These are phyloP conservation scores for Starmerella apicola DNA, from an alignment of 805 yeast species.

Conservation along the genomic window DNA sequence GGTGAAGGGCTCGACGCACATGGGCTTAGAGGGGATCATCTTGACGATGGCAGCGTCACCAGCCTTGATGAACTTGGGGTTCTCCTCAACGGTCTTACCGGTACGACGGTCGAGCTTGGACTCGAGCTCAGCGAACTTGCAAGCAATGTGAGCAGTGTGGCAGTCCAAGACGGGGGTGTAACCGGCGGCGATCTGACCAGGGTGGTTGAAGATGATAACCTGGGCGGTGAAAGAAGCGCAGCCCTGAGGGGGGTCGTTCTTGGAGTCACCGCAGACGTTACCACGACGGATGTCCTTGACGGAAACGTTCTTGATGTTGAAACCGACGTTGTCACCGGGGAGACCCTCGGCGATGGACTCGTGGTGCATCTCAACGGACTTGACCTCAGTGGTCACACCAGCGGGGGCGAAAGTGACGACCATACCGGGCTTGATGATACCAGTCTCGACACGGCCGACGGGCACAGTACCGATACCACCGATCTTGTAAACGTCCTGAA, in stretches of 20 bases:
- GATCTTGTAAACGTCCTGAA: conserved; percentile 86
- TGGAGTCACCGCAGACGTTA: conserved; percentile 84
- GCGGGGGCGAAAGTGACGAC: conserved; percentile 82
- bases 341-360: conserved; percentile 64
- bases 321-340: conserved; percentile 86
- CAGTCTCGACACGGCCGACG: conserved; percentile 90
- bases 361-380: conserved; percentile 84
- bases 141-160: conserved; percentile 89
- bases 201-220: conserved; percentile 80
- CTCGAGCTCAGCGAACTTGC: conserved; percentile 66
- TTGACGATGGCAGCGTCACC: conserved; percentile 94
- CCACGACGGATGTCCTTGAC: conserved; percentile 85
- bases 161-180: conserved; percentile 87
- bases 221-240: conserved; percentile 73
- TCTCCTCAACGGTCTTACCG: conserved; percentile 79
- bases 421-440: conserved; percentile 85
- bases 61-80: conserved; percentile 87
- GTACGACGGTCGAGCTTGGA: conserved; percentile 87
- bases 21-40: conserved; percentile 78
- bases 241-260: conserved; percentile 77
- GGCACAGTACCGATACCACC: conserved; percentile 90
- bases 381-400: conserved; percentile 80
- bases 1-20: conserved; percentile 89
- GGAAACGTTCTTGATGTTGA: conserved; percentile 85
- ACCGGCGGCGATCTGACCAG: conserved; percentile 84